phyloP scores from a whole-genome alignment of 2,329 filamentous ascomycete genomes.

The Pyricularia pennisetigena region DNA sequence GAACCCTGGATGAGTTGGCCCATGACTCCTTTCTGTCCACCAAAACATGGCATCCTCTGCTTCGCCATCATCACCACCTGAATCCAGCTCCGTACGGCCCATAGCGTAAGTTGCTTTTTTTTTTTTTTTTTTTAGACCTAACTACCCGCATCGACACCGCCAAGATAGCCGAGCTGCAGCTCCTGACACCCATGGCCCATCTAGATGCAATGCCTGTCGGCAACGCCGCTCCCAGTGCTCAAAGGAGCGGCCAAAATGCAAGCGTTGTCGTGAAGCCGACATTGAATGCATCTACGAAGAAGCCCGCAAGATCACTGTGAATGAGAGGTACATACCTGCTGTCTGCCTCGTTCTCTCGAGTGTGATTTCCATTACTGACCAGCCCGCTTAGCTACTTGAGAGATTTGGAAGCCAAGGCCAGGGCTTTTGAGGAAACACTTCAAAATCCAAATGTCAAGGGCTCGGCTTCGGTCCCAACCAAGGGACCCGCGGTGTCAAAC shows the following conservation, averaged over 20 bases:
- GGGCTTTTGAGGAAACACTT: slow-evolving; percentile 15
- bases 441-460: not conserved
- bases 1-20: not conserved
- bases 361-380: not conserved
- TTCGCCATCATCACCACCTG: not conserved
- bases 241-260: slow-evolving; percentile 24
- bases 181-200: not conserved
- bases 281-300: slow-evolving; percentile 23
- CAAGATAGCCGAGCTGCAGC: not conserved
- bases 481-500: not conserved
- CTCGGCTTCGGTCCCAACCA: slow-evolving; percentile 7
- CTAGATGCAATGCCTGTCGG: slow-evolving; percentile 24
- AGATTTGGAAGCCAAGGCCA: slow-evolving; percentile 22
- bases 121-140: no score
- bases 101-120: slow-evolving; percentile 1
- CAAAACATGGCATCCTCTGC: not conserved
- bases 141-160: not conserved
- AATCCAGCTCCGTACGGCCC: not conserved
- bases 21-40: not conserved
- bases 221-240: slow-evolving; percentile 24
- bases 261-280: slow-evolving; percentile 20
- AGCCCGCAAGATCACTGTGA: slow-evolving; percentile 22
- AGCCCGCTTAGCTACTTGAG: slow-evolving; percentile 19
- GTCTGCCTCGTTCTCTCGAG: no score
- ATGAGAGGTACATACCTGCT: slow-evolving; percentile 17